Conservation (phyloP, 306 rosid species). For the Quercus glauca region DNA sequence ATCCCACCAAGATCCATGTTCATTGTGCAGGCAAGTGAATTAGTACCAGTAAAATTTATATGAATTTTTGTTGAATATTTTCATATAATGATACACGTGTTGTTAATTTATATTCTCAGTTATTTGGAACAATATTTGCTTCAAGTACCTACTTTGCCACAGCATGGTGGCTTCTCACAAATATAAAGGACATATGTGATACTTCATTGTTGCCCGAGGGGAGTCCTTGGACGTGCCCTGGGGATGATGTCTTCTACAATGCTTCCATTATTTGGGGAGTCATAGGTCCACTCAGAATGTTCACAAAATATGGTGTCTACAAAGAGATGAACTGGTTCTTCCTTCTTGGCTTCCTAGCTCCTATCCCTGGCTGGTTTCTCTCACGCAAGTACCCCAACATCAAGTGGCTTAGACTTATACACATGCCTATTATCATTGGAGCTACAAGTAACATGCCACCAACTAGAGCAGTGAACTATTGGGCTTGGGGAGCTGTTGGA, state of each 20-base stretch:
- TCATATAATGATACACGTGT: background rate
- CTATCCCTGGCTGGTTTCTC: constrained; percentile 56
- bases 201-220: constrained; percentile 28
- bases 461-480: constrained; percentile 43
- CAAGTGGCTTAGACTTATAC: constrained; percentile 52
- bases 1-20: constrained; percentile 81
- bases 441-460: constrained; percentile 35
- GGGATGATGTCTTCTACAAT: constrained; percentile 55
- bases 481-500: constrained; percentile 57
- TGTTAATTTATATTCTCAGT: constrained; percentile 15
- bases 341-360: constrained; percentile 51
- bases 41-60: no score
- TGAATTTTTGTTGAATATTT: background rate
- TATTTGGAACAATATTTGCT: constrained; percentile 57
- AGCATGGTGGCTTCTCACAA: constrained; percentile 73
- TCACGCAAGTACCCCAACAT: constrained; percentile 39
- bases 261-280: constrained; percentile 89
- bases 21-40: constrained; percentile 45
- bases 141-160: constrained; percentile 46
- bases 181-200: constrained; percentile 47
- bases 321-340: constrained; percentile 61
- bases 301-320: constrained; percentile 44
- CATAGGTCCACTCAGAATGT: constrained; percentile 68
- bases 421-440: constrained; percentile 50
- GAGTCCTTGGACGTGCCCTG: constrained; percentile 84